Evolutionary conservation across 768 basidiomycete species (phyloP).

Genomic region (Baorangia bicolor): DNA sequence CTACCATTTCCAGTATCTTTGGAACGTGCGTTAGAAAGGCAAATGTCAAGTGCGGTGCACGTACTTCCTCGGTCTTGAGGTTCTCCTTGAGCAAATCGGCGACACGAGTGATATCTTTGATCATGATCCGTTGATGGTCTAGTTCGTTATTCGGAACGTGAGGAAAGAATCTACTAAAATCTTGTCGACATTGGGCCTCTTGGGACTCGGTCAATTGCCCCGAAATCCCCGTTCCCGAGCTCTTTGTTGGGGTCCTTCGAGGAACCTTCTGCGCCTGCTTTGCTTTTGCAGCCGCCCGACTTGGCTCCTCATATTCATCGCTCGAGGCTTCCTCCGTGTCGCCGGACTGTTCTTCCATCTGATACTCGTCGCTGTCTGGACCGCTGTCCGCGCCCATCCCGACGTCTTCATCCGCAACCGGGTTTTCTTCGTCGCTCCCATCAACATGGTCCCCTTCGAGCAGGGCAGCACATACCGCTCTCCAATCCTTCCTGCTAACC

Average conservation of each 20-base stretch:
- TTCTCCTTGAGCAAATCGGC: constrained; percentile 68
- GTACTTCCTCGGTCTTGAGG: constrained; percentile 71
- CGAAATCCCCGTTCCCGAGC: not conserved
- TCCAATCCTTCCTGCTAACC: constrained; percentile 72
- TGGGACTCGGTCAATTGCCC: constrained; percentile 50
- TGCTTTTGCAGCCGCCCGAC: not conserved
- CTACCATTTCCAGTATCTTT: constrained; percentile 79
- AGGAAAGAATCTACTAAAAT: constrained; percentile 78
- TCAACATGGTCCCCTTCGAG: constrained; percentile 44
- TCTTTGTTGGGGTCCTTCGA: constrained; percentile 1
- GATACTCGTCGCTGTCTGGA: constrained; percentile 32
- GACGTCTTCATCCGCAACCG: constrained; percentile 14
- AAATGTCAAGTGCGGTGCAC: constrained; percentile 12
- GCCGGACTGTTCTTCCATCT: constrained; percentile 21
- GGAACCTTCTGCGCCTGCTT: constrained; percentile 8
- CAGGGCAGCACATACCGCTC: constrained; percentile 75
- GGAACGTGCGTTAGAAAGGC: not conserved
- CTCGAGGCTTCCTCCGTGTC: constrained; percentile 27
- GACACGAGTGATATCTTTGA: constrained; percentile 63
- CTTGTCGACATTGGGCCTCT: constrained; percentile 48
- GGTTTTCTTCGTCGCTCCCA: constrained; percentile 20
- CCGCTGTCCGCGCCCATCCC: constrained; percentile 26
- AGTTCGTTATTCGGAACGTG: constrained; percentile 46
- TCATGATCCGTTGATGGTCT: constrained; percentile 52
- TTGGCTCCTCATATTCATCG: constrained; percentile 32